Percentiles rank a stretch among this genome's conserved stretches.
Conservation (phyloP, 2,329 filamentous ascomycete genomes). For the Aureobasidium sp. region DNA sequence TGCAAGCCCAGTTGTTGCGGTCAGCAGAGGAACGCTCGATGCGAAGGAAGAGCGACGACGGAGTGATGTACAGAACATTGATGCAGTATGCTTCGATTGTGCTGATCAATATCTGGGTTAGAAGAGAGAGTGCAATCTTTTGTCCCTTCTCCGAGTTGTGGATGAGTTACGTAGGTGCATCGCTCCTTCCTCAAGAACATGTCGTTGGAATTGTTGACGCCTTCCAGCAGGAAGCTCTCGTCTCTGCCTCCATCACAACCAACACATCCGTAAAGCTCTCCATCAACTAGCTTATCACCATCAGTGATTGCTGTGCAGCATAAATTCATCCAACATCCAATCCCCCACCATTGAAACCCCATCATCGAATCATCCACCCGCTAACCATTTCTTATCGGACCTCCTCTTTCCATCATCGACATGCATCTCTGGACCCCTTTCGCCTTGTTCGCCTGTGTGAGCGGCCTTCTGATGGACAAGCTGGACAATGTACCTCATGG, state of each 20-base stretch:
- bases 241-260: neutral
- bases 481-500: too few relatives aligned
- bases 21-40: constrained; percentile 29
- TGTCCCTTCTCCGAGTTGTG: neutral
- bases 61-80: constrained; percentile 36
- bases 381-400: neutral
- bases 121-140: neutral
- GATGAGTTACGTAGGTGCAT: neutral
- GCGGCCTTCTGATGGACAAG: too few relatives aligned
- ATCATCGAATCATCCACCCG: neutral
- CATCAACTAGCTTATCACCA: neutral
- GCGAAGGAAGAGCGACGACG: constrained; percentile 32
- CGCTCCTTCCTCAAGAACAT: neutral
- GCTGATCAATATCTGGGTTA: too few relatives aligned
- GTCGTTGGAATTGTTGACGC: neutral
- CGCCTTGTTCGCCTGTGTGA: too few relatives aligned
- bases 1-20: constrained; percentile 17
- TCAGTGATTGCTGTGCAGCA: neutral
- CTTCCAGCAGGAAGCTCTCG: neutral
- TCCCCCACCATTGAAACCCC: too few relatives aligned
- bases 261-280: neutral
- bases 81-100: neutral
- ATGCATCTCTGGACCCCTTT: too few relatives aligned
- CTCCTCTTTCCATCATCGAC: too few relatives aligned
- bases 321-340: neutral